Evolutionary conservation across 768 basidiomycete genomes (phyloP).

Genomic region (Hygrophoropsis aurantiaca): DNA sequence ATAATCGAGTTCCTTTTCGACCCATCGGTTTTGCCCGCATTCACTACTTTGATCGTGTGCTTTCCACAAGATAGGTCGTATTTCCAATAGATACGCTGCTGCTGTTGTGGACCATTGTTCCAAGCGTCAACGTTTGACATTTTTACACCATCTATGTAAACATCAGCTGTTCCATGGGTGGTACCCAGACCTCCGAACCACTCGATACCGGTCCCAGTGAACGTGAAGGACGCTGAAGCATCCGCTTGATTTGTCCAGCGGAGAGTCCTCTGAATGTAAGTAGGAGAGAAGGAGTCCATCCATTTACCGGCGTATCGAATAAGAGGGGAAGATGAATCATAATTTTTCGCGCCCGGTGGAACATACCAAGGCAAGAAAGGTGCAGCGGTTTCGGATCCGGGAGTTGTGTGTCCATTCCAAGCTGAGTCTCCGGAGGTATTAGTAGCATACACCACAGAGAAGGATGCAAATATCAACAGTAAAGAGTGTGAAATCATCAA

Average conservation of each 20-base stretch:
- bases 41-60: constrained; percentile 66
- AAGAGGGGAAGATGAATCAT: constrained; percentile 69
- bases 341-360: constrained; percentile 68
- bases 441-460: background rate
- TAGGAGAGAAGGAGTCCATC: constrained; percentile 50
- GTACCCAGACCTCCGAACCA: constrained; percentile 68
- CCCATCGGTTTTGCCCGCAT: constrained; percentile 44
- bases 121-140: constrained; percentile 48
- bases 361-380: constrained; percentile 71
- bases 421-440: constrained; percentile 39
- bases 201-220: constrained; percentile 75
- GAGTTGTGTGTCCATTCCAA: constrained; percentile 65
- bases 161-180: constrained; percentile 52
- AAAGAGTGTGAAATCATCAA: background rate
- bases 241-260: constrained; percentile 48
- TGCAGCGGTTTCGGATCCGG: constrained; percentile 44
- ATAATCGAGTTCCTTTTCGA: constrained; percentile 35
- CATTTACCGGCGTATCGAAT: constrained; percentile 62
- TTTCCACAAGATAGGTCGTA: constrained; percentile 49
- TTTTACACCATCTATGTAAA: constrained; percentile 58
- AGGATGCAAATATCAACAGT: background rate
- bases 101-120: constrained; percentile 35
- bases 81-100: constrained; percentile 67
- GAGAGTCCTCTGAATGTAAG: constrained; percentile 50
- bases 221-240: constrained; percentile 56